These are phyloP conservation scores for Mimosa pudica DNA, from an alignment of 306 rosid genomes.

Conservation along the genomic window DNA sequence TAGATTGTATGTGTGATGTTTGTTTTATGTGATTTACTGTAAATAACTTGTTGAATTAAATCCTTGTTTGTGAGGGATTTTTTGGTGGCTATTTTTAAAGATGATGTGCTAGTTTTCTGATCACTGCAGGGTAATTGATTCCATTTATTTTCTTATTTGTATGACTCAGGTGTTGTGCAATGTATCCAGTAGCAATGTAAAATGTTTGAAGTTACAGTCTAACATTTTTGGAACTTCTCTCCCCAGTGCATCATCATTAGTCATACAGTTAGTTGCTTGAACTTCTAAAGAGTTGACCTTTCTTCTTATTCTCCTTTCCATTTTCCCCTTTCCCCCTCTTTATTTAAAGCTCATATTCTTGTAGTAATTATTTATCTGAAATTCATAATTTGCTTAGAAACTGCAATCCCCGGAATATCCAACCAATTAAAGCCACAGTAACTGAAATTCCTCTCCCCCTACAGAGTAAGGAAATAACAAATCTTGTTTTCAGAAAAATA, in stretches of 20 bases:
- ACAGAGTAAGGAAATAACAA: conserved; percentile 54
- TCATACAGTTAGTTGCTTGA: conserved; percentile 61
- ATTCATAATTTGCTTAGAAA: conserved; percentile 45
- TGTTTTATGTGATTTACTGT: neutral
- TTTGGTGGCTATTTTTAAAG: neutral
- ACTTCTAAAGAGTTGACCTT: neutral
- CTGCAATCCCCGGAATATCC: conserved; percentile 46
- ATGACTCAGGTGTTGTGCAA: conserved; percentile 55
- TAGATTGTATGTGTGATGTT: neutral
- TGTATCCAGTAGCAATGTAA: conserved; percentile 47
- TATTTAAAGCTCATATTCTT: neutral
- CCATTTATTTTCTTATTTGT: neutral
- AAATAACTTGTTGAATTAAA: neutral
- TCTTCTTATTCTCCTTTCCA: neutral
- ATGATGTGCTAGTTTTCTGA: neutral
- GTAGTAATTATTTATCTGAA: conserved; percentile 16
- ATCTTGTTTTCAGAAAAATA: neutral
- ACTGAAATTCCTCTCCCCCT: conserved; percentile 82
- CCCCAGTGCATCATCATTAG: conserved; percentile 53
- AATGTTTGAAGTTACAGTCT: conserved; percentile 46
- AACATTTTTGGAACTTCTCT: conserved; percentile 58
- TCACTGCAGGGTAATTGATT: neutral
- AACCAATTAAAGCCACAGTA: conserved; percentile 84
- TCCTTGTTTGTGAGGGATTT: conserved; percentile 17
- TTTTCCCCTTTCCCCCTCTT: neutral